Conservation (phyloP, 768 basidiomycete species). For the Chalciporus piperatus region DNA sequence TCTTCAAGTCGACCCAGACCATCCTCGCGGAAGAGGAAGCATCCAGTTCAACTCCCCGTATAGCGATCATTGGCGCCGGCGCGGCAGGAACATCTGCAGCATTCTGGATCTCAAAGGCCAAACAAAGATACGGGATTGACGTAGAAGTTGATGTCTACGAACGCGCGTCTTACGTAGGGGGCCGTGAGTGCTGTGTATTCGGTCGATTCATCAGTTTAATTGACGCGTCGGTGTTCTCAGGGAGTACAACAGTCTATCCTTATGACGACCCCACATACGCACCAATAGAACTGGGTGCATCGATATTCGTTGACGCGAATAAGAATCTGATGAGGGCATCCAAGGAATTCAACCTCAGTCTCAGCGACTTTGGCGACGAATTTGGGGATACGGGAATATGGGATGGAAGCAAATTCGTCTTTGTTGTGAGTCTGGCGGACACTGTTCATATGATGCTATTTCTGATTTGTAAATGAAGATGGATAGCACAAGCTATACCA, state of each 20-base stretch:
- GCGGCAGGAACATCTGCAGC: conserved; percentile 84
- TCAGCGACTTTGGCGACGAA: conserved; percentile 48
- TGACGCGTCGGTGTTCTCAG: conserved; percentile 36
- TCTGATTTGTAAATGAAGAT: conserved; percentile 31
- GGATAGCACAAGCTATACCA: conserved; percentile 36
- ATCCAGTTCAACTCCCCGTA: conserved; percentile 40
- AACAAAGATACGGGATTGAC: conserved; percentile 63
- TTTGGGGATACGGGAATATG: conserved; percentile 61
- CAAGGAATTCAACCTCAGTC: conserved; percentile 73
- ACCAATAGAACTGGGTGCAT: conserved; percentile 80
- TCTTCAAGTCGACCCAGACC: conserved; percentile 42
- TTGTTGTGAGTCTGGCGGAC: conserved; percentile 46
- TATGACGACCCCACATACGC: conserved; percentile 55
- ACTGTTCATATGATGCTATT: no score
- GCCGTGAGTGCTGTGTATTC: conserved; percentile 56
- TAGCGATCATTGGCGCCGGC: conserved; percentile 90
- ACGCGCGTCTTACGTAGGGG: conserved; percentile 70
- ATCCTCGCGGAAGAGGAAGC: conserved; percentile 16
- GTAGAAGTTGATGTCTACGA: conserved; percentile 87
- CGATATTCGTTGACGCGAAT: conserved; percentile 81
- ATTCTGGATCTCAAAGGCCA: conserved; percentile 79
- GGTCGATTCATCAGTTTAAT: background rate
- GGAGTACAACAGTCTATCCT: conserved; percentile 76
- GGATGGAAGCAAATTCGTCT: conserved; percentile 74
- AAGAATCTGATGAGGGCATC: conserved; percentile 71